These are phyloP conservation scores for Talaromyces sp. DNA, from an alignment of 2,329 filamentous ascomycete species.

Conservation along the genomic window DNA sequence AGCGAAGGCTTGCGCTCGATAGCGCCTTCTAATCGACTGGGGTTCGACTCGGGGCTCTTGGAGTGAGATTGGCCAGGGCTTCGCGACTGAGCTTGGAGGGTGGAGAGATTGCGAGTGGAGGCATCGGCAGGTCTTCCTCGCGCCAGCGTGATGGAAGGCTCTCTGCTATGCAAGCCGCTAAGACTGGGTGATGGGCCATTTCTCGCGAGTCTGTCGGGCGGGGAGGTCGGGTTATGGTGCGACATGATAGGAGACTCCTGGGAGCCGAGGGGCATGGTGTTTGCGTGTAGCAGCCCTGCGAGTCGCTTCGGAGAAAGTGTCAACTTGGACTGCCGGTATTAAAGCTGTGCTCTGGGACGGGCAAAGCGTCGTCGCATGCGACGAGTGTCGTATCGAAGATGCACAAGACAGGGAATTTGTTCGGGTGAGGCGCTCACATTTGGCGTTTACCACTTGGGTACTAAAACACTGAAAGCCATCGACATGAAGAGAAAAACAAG, in stretches of 20 bases:
- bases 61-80: constrained; percentile 39
- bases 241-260: constrained; percentile 34
- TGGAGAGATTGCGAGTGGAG: constrained; percentile 29
- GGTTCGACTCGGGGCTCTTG: constrained; percentile 37
- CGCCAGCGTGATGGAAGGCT: constrained; percentile 33
- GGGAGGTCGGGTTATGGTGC: constrained; percentile 34
- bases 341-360: neutral
- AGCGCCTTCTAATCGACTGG: constrained; percentile 29
- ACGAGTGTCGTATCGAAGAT: neutral
- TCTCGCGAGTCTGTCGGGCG: constrained; percentile 34
- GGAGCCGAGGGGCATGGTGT: constrained; percentile 37
- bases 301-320: neutral
- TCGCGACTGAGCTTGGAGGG: constrained; percentile 30
- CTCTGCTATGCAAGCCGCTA: constrained; percentile 39
- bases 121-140: constrained; percentile 38
- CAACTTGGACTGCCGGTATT: neutral
- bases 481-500: neutral
- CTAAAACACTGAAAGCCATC: neutral
- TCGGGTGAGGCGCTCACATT: neutral
- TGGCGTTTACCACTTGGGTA: neutral
- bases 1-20: constrained; percentile 38
- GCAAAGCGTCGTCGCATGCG: neutral
- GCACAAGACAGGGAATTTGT: neutral
- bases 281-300: constrained; percentile 33
- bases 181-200: constrained; percentile 33